Conservation (phyloP, 345 rosid species). For the Eucalyptus cloeziana region DNA sequence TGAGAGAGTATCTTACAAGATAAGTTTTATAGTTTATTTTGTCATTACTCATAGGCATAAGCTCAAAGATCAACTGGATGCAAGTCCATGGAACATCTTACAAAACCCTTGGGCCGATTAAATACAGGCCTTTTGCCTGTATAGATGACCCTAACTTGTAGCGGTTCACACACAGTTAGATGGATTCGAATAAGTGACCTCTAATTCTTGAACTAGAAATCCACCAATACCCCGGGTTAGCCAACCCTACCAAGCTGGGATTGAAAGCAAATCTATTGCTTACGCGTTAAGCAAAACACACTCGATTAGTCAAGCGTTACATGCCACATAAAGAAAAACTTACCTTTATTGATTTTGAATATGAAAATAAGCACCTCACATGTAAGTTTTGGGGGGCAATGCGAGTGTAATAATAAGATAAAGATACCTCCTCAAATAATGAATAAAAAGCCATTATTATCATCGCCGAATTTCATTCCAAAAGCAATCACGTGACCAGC, state of each 20-base stretch:
- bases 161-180: rapidly evolving
- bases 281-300: neutral
- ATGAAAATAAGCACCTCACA: neutral
- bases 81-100: neutral
- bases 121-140: neutral
- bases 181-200: neutral
- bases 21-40: neutral
- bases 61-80: neutral
- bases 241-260: neutral
- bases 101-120: neutral
- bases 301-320: neutral
- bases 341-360: neutral
- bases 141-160: neutral
- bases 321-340: neutral
- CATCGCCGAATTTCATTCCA: neutral
- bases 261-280: neutral
- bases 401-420: neutral
- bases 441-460: neutral
- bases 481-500: neutral
- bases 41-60: neutral
- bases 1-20: neutral
- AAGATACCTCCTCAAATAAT: neutral
- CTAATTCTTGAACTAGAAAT: neutral
- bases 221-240: neutral
- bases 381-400: neutral